A percentile compares a stretch with the other conserved stretches of the same genome.
Conservation (phyloP, 345 rosid genomes). For the Sisymbrium irio region DNA sequence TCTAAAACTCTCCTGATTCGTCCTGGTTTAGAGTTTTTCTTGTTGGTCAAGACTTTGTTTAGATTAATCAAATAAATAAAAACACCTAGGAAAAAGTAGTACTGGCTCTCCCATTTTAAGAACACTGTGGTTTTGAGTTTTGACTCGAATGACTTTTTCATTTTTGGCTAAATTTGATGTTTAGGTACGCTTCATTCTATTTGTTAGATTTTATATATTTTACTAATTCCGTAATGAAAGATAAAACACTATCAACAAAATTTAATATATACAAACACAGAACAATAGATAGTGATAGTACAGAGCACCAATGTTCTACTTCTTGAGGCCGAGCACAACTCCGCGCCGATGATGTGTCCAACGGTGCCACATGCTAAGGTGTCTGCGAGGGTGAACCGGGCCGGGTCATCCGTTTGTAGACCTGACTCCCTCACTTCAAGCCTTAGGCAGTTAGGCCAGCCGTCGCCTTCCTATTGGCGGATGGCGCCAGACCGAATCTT, state of each 20-base stretch:
- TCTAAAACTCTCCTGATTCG: too few species aligned
- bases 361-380: constrained; percentile 50
- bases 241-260: not conserved
- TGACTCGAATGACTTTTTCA: not conserved
- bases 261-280: not conserved
- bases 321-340: constrained; percentile 83
- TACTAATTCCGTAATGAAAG: not conserved
- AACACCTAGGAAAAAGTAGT: too few species aligned
- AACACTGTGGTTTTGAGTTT: not conserved
- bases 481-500: constrained; percentile 91
- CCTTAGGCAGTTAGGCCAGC: constrained; percentile 87
- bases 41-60: too few species aligned
- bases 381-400: constrained; percentile 55
- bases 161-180: too few species aligned
- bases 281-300: constrained; percentile 26
- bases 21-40: not conserved
- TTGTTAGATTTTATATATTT: not conserved
- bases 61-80: too few species aligned
- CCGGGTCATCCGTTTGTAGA: constrained; percentile 88
- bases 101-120: too few species aligned
- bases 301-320: constrained; percentile 70
- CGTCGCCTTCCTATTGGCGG: constrained; percentile 92
- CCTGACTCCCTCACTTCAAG: constrained; percentile 84
- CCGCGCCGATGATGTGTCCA: constrained; percentile 94
- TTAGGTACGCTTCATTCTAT: too few species aligned